Base-by-base conservation (phyloP, 78 protist genomes). In the Diacronema lutheri region DNA sequence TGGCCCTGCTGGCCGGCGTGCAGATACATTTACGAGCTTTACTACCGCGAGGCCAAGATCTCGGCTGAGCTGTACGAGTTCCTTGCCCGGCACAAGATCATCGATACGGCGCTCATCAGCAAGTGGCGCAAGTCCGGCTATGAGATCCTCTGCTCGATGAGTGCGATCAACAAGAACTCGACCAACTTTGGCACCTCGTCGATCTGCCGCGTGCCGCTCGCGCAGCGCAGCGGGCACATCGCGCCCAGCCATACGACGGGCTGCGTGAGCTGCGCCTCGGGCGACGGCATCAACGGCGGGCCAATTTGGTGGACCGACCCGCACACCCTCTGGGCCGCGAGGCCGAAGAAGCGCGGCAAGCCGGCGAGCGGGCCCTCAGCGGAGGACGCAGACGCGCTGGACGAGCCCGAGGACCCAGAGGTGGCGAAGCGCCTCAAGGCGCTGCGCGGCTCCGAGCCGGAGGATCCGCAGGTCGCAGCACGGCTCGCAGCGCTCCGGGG, bases 61-160 rank as follows among this genome's bases (percentile, higher is more conserved):
- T 88, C 91, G 21, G 64, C 81, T 31, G 91, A 88, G 60, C 80
- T 81, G 40, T 73, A 57, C 66, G 91, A 88, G 33, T 88, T 76
- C 64, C 71, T 80, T 57, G 85, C 82, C 41, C 84, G 88, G 25
- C 74, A 88, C 31, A 88, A 88, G 78, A 64, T 88, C 19, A 74
- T 46, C 21, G 85, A 81, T 46, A 79, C 60, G n/a, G 79, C 85
- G 21, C 91, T 88, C 31, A 81, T 88, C 77, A 79, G 84, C 65
- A 88, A 88, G 85, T 88, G 91, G 91, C 83, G 83, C 25, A 76
- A 88, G 69, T 68, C 86, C 5, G 91, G 91, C 21, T 88, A 82
- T n/a, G 91, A 84, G 57, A 68, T 68, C 88, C 91, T 84, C 64
- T 88, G 91, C 86, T 87, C 86, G 13, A 38, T 87, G 64, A 38